Evolutionary conservation across 805 yeast genomes (phyloP), one percentile per base, ranked within the genome.

Genomic region (Myxozyma lipomycoides): DNA sequence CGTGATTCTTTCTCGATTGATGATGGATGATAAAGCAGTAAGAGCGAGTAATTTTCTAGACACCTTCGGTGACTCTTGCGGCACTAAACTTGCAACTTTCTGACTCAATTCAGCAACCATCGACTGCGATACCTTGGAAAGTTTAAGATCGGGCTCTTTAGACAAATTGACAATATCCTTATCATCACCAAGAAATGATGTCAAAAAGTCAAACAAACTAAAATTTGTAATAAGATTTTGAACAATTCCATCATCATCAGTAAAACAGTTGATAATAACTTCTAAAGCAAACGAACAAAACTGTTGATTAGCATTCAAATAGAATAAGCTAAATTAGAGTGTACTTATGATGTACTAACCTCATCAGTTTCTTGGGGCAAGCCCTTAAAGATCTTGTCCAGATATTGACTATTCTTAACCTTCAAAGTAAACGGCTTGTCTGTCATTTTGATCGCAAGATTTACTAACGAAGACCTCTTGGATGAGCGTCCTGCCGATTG

Each of bases 331-430:
- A 10, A 9, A 17, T 36, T 7, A 19, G 40, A 17, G 18, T 36
- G 9, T 36, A n/a, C n/a, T n/a, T n/a, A n/a, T n/a, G 25, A 48
- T 38, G 4, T 24, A 35, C 24, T 45, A 45, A 12, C 26, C 26
- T n/a, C 25, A 10, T 48, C 55, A 6, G 44, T 28, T 12, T 19
- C 10, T 17, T 28, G 23, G 18, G 18, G 26, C 3, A 52, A 26
- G 6, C 45, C 22, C 4, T 10, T 5, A n/a, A 55, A 46, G 3
- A 56, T 23, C 6, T 53, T 48, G 4, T 34, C 36, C 1, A 45
- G 39, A 24, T 54, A 56, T 4, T 48, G 51, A 10, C 56, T 49
- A 4, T 55, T 28, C 38, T 51, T 56, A 35, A 56, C 43, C 26
- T 51, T 45, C 19, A 23, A 38, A 24, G 38, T 38, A 37, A 56